Conservation (phyloP, 2,329 filamentous ascomycete genomes). For the Ophiocordyceps robertsii region DNA sequence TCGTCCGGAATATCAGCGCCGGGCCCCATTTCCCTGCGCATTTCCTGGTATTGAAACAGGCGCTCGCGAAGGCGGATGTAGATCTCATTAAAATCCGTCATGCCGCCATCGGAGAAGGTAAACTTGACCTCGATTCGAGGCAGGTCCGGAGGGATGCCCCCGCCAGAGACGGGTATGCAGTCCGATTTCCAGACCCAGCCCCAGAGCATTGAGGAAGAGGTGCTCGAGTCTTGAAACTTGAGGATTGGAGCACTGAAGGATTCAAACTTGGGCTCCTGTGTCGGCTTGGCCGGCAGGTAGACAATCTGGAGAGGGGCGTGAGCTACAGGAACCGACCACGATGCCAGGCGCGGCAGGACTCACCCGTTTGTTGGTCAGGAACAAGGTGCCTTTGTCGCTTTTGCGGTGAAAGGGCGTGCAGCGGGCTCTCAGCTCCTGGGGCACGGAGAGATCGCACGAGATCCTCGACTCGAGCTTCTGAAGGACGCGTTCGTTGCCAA, state of each 20-base stretch:
- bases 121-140: conserved; percentile 68
- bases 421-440: conserved; percentile 47
- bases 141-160: conserved; percentile 64
- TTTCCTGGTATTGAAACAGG: conserved; percentile 65
- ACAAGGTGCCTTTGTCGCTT: conserved; percentile 61
- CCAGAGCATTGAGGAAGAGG: conserved; percentile 73
- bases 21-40: conserved; percentile 54
- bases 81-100: conserved; percentile 73
- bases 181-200: conserved; percentile 81
- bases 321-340: background rate
- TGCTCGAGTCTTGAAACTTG: conserved; percentile 74
- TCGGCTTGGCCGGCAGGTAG: conserved; percentile 65
- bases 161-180: conserved; percentile 68
- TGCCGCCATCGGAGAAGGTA: conserved; percentile 90
- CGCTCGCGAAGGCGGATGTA: conserved; percentile 80
- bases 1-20: conserved; percentile 61
- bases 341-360: conserved; percentile 12
- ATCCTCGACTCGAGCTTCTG: conserved; percentile 72
- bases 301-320: conserved; percentile 49
- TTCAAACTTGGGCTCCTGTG: conserved; percentile 48
- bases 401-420: conserved; percentile 53
- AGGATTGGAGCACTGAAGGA: conserved; percentile 85
- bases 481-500: conserved; percentile 71
- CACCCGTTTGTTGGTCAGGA: conserved; percentile 78
- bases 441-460: conserved; percentile 59